Evolutionary conservation across 257 asterid genomes (phyloP).

Genomic region (Knoxia roxburghii): DNA sequence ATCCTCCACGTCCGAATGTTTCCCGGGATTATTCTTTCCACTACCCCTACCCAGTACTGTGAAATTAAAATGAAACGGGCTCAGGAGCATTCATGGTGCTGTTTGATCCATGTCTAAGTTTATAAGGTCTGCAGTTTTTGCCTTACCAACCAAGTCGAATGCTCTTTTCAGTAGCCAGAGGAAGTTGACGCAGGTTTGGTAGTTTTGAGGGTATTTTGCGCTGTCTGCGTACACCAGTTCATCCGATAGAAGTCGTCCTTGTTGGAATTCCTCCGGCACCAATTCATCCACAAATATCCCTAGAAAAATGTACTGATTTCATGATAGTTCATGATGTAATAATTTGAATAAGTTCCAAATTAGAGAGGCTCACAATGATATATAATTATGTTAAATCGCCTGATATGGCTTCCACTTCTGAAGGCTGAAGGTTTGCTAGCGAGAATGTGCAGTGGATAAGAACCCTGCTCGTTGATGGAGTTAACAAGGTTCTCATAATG

Average conservation of each 20-base stretch:
- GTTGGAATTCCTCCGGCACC: neutral
- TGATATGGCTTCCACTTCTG: conserved; percentile 30
- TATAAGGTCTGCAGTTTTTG: too few species aligned
- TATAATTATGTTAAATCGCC: conserved; percentile 13
- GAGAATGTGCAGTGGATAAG: conserved; percentile 29
- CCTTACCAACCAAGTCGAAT: conserved; percentile 4
- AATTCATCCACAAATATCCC: conserved; percentile 6
- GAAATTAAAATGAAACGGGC: neutral
- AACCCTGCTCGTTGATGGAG: conserved; percentile 18
- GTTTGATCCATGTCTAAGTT: too few species aligned
- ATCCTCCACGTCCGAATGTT: conserved; percentile 2
- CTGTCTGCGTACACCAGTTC: neutral
- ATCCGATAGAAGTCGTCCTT: neutral
- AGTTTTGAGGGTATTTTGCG: neutral
- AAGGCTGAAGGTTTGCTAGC: conserved; percentile 37
- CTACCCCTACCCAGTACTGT: conserved; percentile 2
- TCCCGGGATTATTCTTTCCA: neutral
- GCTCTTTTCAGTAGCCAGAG: neutral
- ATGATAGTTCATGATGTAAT: too few species aligned
- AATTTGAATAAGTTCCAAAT: neutral
- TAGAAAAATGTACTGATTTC: neutral
- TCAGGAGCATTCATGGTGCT: neutral
- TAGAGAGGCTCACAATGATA: conserved; percentile 10
- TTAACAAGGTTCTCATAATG: conserved; percentile 2
- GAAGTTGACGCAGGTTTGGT: conserved; percentile 3